A percentile compares a stretch with the other conserved stretches of the same genome.
phyloP scores from a whole-genome alignment of 2,329 filamentous ascomycete species.

The Atkinsonella texensis region DNA sequence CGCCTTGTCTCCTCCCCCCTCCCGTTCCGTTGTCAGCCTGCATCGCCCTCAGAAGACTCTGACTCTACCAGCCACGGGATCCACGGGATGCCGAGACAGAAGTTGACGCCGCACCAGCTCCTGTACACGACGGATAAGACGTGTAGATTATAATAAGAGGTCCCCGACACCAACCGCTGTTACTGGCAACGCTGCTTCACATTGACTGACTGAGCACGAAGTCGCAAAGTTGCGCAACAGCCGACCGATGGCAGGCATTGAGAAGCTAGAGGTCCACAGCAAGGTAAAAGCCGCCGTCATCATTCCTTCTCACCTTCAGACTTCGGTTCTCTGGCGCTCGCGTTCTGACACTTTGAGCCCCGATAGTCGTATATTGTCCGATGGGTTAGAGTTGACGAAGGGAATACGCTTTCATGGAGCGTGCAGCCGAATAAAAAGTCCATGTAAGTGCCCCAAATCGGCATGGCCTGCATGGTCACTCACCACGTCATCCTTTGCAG shows the following conservation, averaged over 20 bases:
- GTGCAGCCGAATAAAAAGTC: conserved; percentile 97
- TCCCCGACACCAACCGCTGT: background rate
- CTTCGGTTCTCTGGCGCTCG: background rate
- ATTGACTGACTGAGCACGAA: background rate
- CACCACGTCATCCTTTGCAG: conserved; percentile 24
- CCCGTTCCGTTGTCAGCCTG: background rate
- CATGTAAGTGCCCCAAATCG: conserved; percentile 38
- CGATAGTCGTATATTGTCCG: conserved; percentile 92
- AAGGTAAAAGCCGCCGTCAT: conserved; percentile 45
- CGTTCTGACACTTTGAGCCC: conserved; percentile 9
- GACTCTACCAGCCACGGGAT: background rate
- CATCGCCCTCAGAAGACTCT: background rate
- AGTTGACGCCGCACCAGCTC: background rate
- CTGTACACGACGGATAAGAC: background rate
- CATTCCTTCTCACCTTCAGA: background rate
- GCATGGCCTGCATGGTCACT: conserved; percentile 3
- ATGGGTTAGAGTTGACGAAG: conserved; percentile 85
- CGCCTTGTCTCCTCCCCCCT: background rate
- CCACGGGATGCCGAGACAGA: background rate
- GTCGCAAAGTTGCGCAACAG: background rate
- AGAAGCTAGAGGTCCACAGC: conserved; percentile 94
- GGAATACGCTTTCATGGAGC: conserved; percentile 93
- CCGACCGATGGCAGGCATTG: conserved; percentile 71
- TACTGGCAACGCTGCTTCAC: background rate
- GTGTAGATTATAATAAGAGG: background rate